phyloP scores from a whole-genome alignment of 352 stramenopile genomes.

The Globisporangium polare region DNA sequence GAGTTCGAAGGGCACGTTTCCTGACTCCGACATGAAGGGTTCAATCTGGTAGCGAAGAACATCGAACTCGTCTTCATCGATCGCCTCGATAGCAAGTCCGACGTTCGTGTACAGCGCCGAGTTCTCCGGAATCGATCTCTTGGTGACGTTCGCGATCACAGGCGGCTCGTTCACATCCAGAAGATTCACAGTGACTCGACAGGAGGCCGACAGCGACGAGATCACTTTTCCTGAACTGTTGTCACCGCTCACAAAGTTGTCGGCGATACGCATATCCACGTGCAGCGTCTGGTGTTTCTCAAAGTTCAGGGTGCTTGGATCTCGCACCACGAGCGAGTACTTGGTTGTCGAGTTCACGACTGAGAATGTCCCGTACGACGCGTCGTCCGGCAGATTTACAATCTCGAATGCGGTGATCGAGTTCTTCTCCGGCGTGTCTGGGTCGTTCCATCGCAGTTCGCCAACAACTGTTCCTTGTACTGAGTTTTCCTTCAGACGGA shows the following conservation, averaged over 20 bases:
- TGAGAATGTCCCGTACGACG: constrained; percentile 5
- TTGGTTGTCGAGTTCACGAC: not conserved
- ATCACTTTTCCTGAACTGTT: constrained; percentile 11
- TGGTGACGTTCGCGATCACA: constrained; percentile 18
- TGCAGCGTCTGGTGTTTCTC: not conserved
- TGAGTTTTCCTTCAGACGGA: constrained; percentile 26
- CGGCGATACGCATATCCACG: constrained; percentile 9
- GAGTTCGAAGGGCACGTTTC: constrained; percentile 31
- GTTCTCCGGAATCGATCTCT: constrained; percentile 36
- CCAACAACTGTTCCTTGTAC: constrained; percentile 19
- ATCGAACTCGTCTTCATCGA: constrained; percentile 7
- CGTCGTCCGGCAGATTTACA: constrained; percentile 13
- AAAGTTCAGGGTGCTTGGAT: not conserved
- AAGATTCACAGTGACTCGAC: constrained; percentile 28
- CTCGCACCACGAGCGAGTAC: not conserved
- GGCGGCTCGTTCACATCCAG: constrained; percentile 49
- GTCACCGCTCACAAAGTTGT: constrained; percentile 8
- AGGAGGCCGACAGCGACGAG: constrained; percentile 39
- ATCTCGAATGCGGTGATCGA: constrained; percentile 46
- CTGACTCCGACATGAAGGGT: no score
- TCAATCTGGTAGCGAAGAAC: not conserved
- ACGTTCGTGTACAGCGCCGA: constrained; percentile 9
- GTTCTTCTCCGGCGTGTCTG: constrained; percentile 32
- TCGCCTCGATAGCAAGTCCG: constrained; percentile 5
- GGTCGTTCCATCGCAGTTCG: constrained; percentile 34